phyloP scores from a whole-genome alignment of 2,329 filamentous ascomycete genomes.

The Hortaea werneckii region DNA sequence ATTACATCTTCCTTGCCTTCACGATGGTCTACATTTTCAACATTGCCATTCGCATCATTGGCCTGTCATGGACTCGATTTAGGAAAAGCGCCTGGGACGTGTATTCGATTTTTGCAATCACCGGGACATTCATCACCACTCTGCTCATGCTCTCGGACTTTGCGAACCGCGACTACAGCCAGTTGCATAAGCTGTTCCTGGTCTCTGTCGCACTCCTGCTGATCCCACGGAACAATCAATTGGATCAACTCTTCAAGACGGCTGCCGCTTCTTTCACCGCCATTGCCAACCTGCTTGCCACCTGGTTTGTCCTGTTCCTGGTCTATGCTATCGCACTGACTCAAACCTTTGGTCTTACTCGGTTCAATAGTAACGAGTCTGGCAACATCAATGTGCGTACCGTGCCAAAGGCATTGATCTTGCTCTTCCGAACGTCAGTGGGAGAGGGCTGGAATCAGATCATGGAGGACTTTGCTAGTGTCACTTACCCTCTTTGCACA shows the following conservation, averaged over 20 bases:
- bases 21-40: constrained; percentile 76
- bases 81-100: constrained; percentile 91
- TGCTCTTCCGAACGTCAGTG: constrained; percentile 85
- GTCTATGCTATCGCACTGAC: constrained; percentile 95
- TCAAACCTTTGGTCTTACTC: constrained; percentile 88
- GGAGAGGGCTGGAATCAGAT: constrained; percentile 94
- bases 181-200: constrained; percentile 87
- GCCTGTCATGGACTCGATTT: constrained; percentile 86
- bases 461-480: constrained; percentile 88
- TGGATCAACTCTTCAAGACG: constrained; percentile 98
- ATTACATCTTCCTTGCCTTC: constrained; percentile 66
- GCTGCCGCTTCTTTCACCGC: constrained; percentile 84
- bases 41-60: constrained; percentile 71
- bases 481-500: constrained; percentile 73
- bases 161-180: constrained; percentile 51
- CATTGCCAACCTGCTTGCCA: constrained; percentile 85
- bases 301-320: constrained; percentile 94
- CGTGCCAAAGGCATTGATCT: constrained; percentile 84
- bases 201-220: constrained; percentile 81
- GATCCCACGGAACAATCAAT: constrained; percentile 90
- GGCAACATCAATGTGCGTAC: constrained; percentile 86
- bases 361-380: constrained; percentile 63
- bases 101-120: constrained; percentile 71
- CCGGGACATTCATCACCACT: constrained; percentile 73
- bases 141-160: constrained; percentile 59